Evolutionary conservation across 805 yeast genomes (phyloP).

Genomic region (Candida lessepsii): DNA sequence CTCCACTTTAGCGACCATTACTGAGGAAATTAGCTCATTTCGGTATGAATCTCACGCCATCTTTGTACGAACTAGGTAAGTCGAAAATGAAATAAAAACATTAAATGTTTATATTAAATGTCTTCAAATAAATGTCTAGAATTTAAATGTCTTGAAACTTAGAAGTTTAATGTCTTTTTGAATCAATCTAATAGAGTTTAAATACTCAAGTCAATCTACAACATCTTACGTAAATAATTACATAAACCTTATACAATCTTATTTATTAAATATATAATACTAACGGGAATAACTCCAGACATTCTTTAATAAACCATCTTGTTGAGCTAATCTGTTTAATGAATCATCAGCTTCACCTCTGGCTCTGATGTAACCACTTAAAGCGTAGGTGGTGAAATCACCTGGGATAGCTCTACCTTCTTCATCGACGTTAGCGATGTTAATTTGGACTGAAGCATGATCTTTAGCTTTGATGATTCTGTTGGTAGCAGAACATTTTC

Average conservation of each 20-base stretch:
- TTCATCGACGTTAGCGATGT: constrained; percentile 97
- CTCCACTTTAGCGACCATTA: too few relatives aligned
- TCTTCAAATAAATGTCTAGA: too few relatives aligned
- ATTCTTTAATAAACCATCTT: constrained; percentile 96
- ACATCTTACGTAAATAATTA: too few relatives aligned
- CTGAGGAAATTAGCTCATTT: too few relatives aligned
- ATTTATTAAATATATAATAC: constrained; percentile 28
- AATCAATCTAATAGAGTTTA: too few relatives aligned
- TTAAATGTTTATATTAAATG: too few relatives aligned
- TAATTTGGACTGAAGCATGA: constrained; percentile 98
- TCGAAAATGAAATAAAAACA: too few relatives aligned
- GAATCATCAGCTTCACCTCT: constrained; percentile 99
- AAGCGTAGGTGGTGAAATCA: constrained; percentile 90
- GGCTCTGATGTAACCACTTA: constrained; percentile 95
- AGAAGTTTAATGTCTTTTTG: too few relatives aligned
- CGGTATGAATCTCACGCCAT: too few relatives aligned
- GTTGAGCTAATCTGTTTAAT: constrained; percentile 98
- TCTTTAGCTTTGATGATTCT: constrained; percentile 99
- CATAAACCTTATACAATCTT: not conserved
- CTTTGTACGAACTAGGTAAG: too few relatives aligned
- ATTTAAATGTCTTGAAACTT: too few relatives aligned
- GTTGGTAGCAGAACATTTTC: constrained; percentile 99
- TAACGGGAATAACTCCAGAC: constrained; percentile 94
- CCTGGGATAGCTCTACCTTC: constrained; percentile 94
- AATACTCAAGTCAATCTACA: too few relatives aligned